Base-by-base conservation (phyloP, 306 rosid genomes). In the Dryas octopetala region DNA sequence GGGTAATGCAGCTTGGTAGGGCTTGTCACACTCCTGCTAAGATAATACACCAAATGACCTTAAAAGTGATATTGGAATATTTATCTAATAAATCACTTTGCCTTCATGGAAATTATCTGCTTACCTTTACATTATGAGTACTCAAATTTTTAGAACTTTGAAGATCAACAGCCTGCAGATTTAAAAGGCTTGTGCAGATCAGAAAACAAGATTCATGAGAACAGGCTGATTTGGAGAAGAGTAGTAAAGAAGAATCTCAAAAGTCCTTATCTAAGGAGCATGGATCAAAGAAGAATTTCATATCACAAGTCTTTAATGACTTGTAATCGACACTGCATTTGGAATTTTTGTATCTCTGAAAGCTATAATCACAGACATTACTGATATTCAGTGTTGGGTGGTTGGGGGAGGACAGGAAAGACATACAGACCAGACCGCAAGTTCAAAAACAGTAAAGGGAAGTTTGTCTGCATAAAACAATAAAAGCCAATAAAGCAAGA, bases 131-230 rank as follows among this genome's bases (percentile, higher is more conserved):
- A 76, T 77, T 76, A 76, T 79, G 86, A 75, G 76, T 73, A 74
- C 83, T 76, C 73, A 79, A 79, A 74, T 82, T 83, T 74, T 87
- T 85, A 4, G 84, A 86, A 80, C 96, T 88, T 80, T 79, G 76
- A 66, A 96, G 97, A 86, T 92, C 85, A 76, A 96, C 91, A 75
- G 90, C 98, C 99, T 92, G 92, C 91, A 87, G 73, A 63, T 79
- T 79, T 51, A 71, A 76, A 69, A 82, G 76, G 55, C 44, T 81
- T 74, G 43, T 71, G 53, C 75, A 70, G 17, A 73, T 88, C 76
- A 85, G 53, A 61, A 65, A 80, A 74, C 53, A 65, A 67, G n/a
- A 78, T 45, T 14, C 76, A 48, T 61, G 49, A 6, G 45, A 80
- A 71, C 38, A 70, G 60, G 5, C 67, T 13, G 19, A 19, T 50